These are phyloP conservation scores for Cryptosporidium ubiquitum DNA, from an alignment of 169 alveolate genomes.

Conservation along the genomic window DNA sequence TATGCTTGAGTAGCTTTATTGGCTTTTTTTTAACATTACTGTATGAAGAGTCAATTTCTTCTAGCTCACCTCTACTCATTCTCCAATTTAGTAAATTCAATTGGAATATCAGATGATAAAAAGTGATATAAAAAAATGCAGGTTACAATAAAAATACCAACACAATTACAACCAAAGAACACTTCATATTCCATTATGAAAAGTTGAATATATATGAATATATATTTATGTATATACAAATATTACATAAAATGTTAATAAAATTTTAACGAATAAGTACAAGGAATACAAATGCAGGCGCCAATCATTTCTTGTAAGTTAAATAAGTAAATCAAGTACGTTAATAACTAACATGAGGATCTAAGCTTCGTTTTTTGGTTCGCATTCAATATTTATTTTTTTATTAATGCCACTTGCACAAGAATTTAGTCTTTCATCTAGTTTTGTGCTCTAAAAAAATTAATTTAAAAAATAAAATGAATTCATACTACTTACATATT, in stretches of 20 bases:
- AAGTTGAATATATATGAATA: neutral
- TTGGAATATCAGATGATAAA: slow-evolving; percentile 38
- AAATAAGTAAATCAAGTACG: neutral
- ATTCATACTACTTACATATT: slow-evolving; percentile 36
- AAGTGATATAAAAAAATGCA: slow-evolving; percentile 53
- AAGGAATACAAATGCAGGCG: neutral
- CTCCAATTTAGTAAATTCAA: slow-evolving; percentile 10
- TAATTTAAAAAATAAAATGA: neutral
- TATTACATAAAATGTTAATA: neutral
- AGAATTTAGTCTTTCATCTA: slow-evolving; percentile 6
- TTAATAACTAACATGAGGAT: neutral
- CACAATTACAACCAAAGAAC: slow-evolving; percentile 51
- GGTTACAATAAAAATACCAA: slow-evolving; percentile 49
- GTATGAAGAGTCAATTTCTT: neutral
- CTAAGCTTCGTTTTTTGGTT: neutral
- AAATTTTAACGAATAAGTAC: neutral
- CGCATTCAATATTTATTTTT: neutral
- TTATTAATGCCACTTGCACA: neutral
- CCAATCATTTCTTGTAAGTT: neutral
- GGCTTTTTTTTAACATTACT: neutral
- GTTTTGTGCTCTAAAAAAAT: slow-evolving; percentile 12
- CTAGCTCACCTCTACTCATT: slow-evolving; percentile 16
- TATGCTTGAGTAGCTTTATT: neutral
- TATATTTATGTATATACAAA: neutral
- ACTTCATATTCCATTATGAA: slow-evolving; percentile 65